These are phyloP conservation scores for Paratinospora sagittata DNA, from an alignment of 164 flowering plant species.

Conservation along the genomic window DNA sequence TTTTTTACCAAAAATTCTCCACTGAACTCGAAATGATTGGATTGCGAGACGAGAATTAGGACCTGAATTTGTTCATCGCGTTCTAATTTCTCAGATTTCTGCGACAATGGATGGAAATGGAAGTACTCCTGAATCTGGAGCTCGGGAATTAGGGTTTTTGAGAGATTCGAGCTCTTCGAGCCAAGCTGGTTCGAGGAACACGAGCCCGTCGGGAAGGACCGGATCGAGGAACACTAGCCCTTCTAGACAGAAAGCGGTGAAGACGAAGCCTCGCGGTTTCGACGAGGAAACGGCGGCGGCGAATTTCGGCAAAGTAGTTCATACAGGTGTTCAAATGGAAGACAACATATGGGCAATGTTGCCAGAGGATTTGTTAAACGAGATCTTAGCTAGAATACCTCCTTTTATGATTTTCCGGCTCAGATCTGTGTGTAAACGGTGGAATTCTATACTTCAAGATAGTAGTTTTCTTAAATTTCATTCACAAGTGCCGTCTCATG, in stretches of 20 bases:
- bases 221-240: conserved; percentile 87
- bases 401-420: conserved; percentile 87
- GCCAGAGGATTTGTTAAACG: conserved; percentile 85
- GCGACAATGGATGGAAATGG: conserved; percentile 33
- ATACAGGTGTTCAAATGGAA: conserved; percentile 80
- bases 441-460: conserved; percentile 86
- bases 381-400: conserved; percentile 83
- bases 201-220: conserved; percentile 55
- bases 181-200: conserved; percentile 50
- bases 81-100: neutral
- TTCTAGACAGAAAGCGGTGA: conserved; percentile 67
- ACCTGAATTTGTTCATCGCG: neutral
- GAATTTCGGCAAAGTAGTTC: conserved; percentile 45
- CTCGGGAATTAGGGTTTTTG: conserved; percentile 20
- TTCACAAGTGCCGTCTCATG: conserved; percentile 78
- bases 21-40: neutral
- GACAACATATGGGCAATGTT: conserved; percentile 90
- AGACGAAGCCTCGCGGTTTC: conserved; percentile 88
- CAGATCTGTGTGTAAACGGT: conserved; percentile 77
- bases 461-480: conserved; percentile 74
- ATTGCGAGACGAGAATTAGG: no score
- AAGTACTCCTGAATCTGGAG: conserved; percentile 34
- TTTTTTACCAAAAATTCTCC: neutral
- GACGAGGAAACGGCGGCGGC: conserved; percentile 78
- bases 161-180: conserved; percentile 37